Evolutionary conservation across 2,329 filamentous ascomycete genomes (phyloP).

Genomic region (Colletotrichum sublineola): DNA sequence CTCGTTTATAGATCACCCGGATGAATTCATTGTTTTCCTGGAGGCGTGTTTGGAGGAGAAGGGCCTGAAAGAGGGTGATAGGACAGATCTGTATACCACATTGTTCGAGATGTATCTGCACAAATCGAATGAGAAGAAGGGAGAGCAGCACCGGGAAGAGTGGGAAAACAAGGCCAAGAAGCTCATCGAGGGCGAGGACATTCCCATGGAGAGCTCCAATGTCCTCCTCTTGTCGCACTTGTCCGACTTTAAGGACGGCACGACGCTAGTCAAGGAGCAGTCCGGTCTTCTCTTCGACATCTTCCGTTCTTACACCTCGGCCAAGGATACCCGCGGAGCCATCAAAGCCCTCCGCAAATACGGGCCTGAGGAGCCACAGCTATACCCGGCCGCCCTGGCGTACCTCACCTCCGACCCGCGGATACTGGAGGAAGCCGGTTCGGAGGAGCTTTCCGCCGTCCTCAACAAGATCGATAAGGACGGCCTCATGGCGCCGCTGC

Average conservation of each 20-base stretch:
- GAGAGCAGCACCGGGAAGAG: conserved; percentile 73
- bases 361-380: conserved; percentile 87
- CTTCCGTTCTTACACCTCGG: conserved; percentile 94
- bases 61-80: conserved; percentile 79
- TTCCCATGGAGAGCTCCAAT: conserved; percentile 93
- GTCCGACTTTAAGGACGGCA: conserved; percentile 90
- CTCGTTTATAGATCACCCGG: conserved; percentile 92
- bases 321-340: conserved; percentile 90
- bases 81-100: conserved; percentile 90
- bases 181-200: conserved; percentile 83
- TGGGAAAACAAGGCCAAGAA: conserved; percentile 95
- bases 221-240: conserved; percentile 93
- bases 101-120: conserved; percentile 98
- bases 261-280: conserved; percentile 92
- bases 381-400: conserved; percentile 91
- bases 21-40: conserved; percentile 92
- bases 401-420: conserved; percentile 91
- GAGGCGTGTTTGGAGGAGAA: conserved; percentile 86
- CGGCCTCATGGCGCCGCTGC: conserved; percentile 92
- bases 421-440: conserved; percentile 86
- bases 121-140: conserved; percentile 82
- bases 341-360: conserved; percentile 93
- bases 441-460: conserved; percentile 83
- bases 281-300: conserved; percentile 94
- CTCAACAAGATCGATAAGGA: conserved; percentile 90